Evolutionary conservation across 106 monocot species (phyloP).

Genomic region (Alisma plantagoaquatica): DNA sequence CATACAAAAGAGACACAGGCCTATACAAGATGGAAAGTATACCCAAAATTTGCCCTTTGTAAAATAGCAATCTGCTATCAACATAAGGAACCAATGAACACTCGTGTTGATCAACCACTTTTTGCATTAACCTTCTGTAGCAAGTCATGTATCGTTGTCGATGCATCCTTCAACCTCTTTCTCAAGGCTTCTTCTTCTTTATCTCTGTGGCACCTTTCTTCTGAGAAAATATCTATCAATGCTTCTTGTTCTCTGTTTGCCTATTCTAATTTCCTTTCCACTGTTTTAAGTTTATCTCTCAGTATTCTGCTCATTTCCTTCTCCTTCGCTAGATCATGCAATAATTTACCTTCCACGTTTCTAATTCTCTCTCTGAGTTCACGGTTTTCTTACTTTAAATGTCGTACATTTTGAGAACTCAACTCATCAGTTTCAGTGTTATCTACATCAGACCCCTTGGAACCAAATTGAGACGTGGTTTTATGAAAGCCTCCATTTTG

Average conservation of each 20-base stretch:
- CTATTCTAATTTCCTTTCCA: conserved; percentile 25
- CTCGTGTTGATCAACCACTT: too few relatives aligned
- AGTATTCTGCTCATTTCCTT: neutral
- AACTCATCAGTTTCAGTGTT: neutral
- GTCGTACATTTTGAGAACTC: neutral
- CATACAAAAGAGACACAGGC: too few relatives aligned
- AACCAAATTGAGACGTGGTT: neutral
- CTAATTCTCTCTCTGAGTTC: neutral
- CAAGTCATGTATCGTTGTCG: too few relatives aligned
- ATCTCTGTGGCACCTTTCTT: too few relatives aligned
- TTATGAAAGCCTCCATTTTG: neutral
- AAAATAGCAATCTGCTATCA: too few relatives aligned
- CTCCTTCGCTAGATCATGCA: neutral
- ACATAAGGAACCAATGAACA: too few relatives aligned
- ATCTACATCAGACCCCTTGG: neutral
- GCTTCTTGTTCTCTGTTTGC: conserved; percentile 50
- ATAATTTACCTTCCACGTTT: neutral
- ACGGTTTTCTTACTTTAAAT: neutral
- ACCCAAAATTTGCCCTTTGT: too few relatives aligned
- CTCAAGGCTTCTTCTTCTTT: too few relatives aligned
- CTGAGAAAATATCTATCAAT: too few relatives aligned
- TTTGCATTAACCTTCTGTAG: too few relatives aligned
- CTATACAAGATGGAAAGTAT: too few relatives aligned
- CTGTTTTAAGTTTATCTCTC: conserved; percentile 8
- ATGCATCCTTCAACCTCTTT: too few relatives aligned